Evolutionary conservation across 805 yeast species (phyloP).

Genomic region (Schizosaccharomyces lindneri): DNA sequence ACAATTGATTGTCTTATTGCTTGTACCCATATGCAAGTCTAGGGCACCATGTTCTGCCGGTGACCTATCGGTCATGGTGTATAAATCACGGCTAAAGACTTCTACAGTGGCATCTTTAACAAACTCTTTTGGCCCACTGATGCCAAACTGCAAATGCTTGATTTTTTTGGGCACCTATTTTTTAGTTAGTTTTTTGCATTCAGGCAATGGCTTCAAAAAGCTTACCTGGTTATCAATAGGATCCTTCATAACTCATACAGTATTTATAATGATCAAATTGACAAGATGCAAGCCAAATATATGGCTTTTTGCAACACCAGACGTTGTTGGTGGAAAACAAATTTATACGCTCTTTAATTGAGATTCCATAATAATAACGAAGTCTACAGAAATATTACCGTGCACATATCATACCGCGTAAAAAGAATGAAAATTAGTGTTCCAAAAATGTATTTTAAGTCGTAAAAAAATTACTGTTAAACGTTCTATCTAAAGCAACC

Average conservation of each 20-base stretch:
- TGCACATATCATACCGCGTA: too few relatives aligned
- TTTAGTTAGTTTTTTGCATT: slow-evolving; percentile 21
- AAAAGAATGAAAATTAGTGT: too few relatives aligned
- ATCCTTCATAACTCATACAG: background rate
- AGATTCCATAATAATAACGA: too few relatives aligned
- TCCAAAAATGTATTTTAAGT: too few relatives aligned
- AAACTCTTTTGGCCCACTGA: slow-evolving; percentile 75
- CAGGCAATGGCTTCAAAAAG: background rate
- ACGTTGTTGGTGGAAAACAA: too few relatives aligned
- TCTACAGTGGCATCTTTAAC: slow-evolving; percentile 87
- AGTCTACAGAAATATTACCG: too few relatives aligned
- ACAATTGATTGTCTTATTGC: slow-evolving; percentile 68
- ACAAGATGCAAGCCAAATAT: background rate
- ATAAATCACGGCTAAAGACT: slow-evolving; percentile 70
- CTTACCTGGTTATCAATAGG: background rate
- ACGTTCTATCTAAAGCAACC: too few relatives aligned
- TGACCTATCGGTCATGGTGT: slow-evolving; percentile 58
- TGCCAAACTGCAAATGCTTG: slow-evolving; percentile 75
- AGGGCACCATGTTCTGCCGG: slow-evolving; percentile 70
- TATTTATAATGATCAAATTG: background rate
- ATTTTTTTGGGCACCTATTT: slow-evolving; percentile 79
- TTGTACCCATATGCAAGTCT: slow-evolving; percentile 83
- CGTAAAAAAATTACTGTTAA: too few relatives aligned
- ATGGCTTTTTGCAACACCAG: background rate
- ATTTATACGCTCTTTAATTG: too few relatives aligned